A percentile compares a stretch with the other conserved stretches of the same genome.
Evolutionary conservation across 2,329 filamentous ascomycete species (phyloP).

Genomic region (Fusarium coffeatum): DNA sequence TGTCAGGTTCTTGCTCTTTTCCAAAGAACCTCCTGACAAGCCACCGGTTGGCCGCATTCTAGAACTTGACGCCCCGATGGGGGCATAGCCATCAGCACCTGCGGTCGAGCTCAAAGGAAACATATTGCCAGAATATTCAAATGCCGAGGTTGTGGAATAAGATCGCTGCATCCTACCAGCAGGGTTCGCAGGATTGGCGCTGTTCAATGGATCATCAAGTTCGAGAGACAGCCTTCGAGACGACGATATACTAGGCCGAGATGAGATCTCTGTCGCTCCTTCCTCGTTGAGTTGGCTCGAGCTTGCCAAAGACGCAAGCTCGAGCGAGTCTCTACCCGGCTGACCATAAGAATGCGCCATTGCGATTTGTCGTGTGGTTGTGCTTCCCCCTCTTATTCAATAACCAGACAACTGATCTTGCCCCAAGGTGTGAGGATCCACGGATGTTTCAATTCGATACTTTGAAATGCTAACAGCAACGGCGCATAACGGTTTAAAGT

Average conservation of each 20-base stretch:
- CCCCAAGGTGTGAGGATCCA: slow-evolving; percentile 3
- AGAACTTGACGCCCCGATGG: slow-evolving; percentile 80
- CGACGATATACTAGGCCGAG: slow-evolving; percentile 88
- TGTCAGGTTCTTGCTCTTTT: slow-evolving; percentile 95
- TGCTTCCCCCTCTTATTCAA: slow-evolving; percentile 19
- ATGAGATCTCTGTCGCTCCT: slow-evolving; percentile 73
- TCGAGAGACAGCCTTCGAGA: slow-evolving; percentile 86
- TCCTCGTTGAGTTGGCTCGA: slow-evolving; percentile 70
- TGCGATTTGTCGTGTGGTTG: slow-evolving; percentile 47
- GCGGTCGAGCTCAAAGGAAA: slow-evolving; percentile 91
- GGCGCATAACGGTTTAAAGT: slow-evolving; percentile 44
- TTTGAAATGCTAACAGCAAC: slow-evolving; percentile 36
- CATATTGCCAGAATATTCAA: slow-evolving; percentile 93
- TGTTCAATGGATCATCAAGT: slow-evolving; percentile 81
- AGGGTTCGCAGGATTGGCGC: slow-evolving; percentile 68
- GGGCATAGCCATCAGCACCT: slow-evolving; percentile 79
- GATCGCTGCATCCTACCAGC: slow-evolving; percentile 68
- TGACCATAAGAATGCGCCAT: slow-evolving; percentile 57
- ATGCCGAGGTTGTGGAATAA: slow-evolving; percentile 91
- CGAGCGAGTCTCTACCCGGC: slow-evolving; percentile 85
- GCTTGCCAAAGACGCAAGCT: slow-evolving; percentile 93
- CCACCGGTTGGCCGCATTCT: slow-evolving; percentile 60
- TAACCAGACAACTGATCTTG: slow-evolving; percentile 13
- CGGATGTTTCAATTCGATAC: slow-evolving; percentile 29
- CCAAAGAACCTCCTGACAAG: slow-evolving; percentile 80